Evolutionary conservation across 495 filamentous ascomycete species (phyloP).

Genomic region (Tuber brumale): DNA sequence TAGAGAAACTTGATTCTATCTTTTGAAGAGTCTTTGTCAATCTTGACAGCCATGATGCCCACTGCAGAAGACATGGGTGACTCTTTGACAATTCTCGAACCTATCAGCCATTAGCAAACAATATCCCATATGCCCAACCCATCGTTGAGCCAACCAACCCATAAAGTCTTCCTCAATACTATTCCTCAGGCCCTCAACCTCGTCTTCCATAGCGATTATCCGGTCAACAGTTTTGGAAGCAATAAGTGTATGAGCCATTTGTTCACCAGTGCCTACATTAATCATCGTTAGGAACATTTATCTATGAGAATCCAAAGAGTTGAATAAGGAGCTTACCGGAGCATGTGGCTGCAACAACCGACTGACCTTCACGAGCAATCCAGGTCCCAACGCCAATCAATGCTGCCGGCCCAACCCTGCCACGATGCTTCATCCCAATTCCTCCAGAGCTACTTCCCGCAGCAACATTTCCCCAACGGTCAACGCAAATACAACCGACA

Average conservation of each 20-base stretch:
- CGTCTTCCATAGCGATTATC: constrained; percentile 37
- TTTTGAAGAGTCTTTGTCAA: constrained; percentile 25
- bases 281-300: neutral
- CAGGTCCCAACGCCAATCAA: constrained; percentile 79
- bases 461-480: constrained; percentile 76
- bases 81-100: constrained; percentile 36
- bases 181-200: constrained; percentile 30
- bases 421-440: constrained; percentile 94
- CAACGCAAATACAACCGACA: constrained; percentile 88
- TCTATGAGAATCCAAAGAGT: neutral
- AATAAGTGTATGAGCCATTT: constrained; percentile 76
- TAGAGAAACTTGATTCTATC: constrained; percentile 41
- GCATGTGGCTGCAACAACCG: constrained; percentile 36
- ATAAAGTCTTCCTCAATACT: constrained; percentile 42
- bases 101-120: constrained; percentile 11
- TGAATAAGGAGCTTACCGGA: constrained; percentile 29
- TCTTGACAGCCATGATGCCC: constrained; percentile 41
- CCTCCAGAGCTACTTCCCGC: constrained; percentile 98
- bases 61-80: constrained; percentile 40
- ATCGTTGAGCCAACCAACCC: constrained; percentile 25
- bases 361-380: constrained; percentile 38
- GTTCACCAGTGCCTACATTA: constrained; percentile 74
- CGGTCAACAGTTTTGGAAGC: constrained; percentile 41
- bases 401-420: constrained; percentile 84
- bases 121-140: neutral